These are phyloP conservation scores for Eucalyptus leucophloia DNA, from an alignment of 345 rosid species.

Conservation along the genomic window DNA sequence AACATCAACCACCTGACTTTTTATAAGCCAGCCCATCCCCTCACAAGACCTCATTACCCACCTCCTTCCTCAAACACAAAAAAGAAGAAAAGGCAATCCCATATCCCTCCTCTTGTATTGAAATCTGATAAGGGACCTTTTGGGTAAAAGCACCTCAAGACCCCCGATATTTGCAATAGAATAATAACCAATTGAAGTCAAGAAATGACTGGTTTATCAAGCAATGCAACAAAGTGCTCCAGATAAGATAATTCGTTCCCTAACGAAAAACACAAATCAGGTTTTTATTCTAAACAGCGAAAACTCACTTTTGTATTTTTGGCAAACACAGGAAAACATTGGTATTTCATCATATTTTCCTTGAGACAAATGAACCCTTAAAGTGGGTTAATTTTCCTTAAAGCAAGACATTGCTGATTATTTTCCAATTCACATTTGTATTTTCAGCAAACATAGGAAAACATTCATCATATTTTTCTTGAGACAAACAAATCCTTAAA, in stretches of 20 bases:
- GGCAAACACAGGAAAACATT: too few species aligned
- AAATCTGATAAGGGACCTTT: background rate
- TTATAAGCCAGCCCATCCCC: background rate
- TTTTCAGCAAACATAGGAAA: background rate
- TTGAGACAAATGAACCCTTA: too few species aligned
- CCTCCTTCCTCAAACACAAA: accelerated
- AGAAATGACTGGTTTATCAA: too few species aligned
- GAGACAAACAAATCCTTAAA: too few species aligned
- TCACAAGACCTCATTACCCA: background rate
- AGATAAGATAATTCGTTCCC: conserved; percentile 80
- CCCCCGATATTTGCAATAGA: background rate
- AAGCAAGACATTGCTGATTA: too few species aligned
- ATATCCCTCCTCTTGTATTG: background rate
- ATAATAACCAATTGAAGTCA: background rate
- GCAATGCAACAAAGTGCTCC: background rate
- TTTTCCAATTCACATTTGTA: too few species aligned
- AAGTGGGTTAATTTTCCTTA: too few species aligned
- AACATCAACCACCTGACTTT: background rate
- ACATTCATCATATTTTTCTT: too few species aligned
- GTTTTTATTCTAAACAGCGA: background rate
- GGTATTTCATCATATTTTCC: too few species aligned
- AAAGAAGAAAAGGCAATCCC: background rate
- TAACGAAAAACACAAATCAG: background rate
- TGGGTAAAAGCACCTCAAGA: background rate
- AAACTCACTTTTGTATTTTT: too few species aligned